Evolutionary conservation across 2,329 filamentous ascomycete genomes (phyloP).

Genomic region (Cercospora sojina): DNA sequence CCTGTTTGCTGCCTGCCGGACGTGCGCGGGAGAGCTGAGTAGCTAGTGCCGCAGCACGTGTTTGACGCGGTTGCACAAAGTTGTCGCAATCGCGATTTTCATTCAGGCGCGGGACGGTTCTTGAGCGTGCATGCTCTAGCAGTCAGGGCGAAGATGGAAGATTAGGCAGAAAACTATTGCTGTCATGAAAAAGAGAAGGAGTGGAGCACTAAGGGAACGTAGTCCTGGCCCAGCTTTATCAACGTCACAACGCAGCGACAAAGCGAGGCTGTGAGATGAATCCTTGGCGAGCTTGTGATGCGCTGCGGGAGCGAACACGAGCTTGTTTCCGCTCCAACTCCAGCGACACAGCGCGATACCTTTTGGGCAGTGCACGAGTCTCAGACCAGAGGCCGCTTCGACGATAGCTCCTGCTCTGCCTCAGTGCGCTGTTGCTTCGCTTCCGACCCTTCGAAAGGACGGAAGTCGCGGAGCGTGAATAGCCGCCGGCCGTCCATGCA

Average conservation of each 20-base stretch:
- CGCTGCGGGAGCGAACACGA: neutral
- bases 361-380: neutral
- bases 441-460: neutral
- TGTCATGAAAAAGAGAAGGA: neutral
- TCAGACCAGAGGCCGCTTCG: neutral
- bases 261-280: neutral
- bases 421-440: neutral
- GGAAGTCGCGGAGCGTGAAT: neutral
- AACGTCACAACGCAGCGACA: neutral
- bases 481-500: neutral
- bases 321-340: neutral
- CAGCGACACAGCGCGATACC: neutral
- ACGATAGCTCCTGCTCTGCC: neutral
- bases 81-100: neutral
- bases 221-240: neutral
- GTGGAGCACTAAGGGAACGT: slow-evolving; percentile 2
- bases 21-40: slow-evolving; percentile 13
- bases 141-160: neutral
- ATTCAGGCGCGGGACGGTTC: neutral
- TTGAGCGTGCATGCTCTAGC: neutral
- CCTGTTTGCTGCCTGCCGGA: slow-evolving; percentile 8
- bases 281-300: neutral
- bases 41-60: slow-evolving; percentile 11
- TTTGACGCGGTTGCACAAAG: slow-evolving; percentile 8
- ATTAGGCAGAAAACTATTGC: neutral